Percentiles rank a stretch among this genome's conserved stretches.
phyloP scores from a whole-genome alignment of 768 basidiomycete genomes.

The Clitopilus hobsonii region DNA sequence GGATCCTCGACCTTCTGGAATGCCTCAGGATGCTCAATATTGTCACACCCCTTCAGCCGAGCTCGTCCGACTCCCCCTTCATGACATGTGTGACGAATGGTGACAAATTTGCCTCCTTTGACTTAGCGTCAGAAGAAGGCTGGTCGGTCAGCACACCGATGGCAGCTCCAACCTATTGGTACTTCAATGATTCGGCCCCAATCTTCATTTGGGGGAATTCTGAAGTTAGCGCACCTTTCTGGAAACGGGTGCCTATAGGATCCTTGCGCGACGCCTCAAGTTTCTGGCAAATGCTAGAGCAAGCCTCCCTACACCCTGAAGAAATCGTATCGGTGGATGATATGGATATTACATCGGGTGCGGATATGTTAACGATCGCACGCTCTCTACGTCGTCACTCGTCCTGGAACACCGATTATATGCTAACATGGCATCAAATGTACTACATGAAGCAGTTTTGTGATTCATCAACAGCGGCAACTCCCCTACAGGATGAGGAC shows the following conservation, averaged over 20 bases:
- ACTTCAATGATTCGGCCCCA: conserved; percentile 49
- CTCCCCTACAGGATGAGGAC: conserved; percentile 46
- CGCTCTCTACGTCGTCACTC: conserved; percentile 52
- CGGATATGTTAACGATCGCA: conserved; percentile 23
- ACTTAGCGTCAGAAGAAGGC: conserved; percentile 33
- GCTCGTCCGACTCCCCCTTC: conserved; percentile 33
- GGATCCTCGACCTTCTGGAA: conserved; percentile 59
- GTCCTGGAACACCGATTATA: conserved; percentile 61
- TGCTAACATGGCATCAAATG: conserved; percentile 63
- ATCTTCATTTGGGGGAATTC: conserved; percentile 57
- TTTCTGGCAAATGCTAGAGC: conserved; percentile 58
- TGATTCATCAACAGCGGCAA: conserved; percentile 33
- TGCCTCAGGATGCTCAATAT: conserved; percentile 55
- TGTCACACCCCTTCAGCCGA: conserved; percentile 50
- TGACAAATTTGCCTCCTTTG: conserved; percentile 42
- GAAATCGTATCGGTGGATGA: conserved; percentile 15
- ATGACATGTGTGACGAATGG: conserved; percentile 40
- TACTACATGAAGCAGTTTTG: conserved; percentile 56
- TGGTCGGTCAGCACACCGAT: conserved; percentile 40
- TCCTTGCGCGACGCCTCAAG: conserved; percentile 31
- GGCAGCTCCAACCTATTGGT: conserved; percentile 61
- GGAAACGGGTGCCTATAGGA: conserved; percentile 42
- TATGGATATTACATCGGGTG: neutral
- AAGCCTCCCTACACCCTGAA: conserved; percentile 36
- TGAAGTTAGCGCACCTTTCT: conserved; percentile 46